Percentiles rank a stretch among this genome's conserved stretches.
Conservation (phyloP, 78 protist species). For the Protostelium mycophagum region DNA sequence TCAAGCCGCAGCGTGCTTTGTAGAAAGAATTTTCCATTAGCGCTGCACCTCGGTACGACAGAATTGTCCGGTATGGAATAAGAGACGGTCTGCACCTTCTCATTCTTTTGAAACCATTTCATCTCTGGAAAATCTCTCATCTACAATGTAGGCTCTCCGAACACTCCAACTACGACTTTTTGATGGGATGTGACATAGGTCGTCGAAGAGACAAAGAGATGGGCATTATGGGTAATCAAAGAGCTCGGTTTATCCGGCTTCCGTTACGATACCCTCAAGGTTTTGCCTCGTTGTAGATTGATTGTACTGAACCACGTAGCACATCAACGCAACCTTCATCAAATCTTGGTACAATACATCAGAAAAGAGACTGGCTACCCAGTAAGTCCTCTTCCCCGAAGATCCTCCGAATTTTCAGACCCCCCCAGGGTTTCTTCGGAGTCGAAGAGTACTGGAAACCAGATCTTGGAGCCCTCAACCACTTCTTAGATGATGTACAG, state of each 20-base stretch:
- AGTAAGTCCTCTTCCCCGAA: too few species aligned
- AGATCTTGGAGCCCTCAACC: not conserved
- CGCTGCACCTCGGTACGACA: too few species aligned
- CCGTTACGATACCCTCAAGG: slow-evolving; percentile 29
- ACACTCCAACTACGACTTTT: slow-evolving; percentile 17
- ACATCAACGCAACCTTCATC: slow-evolving; percentile 6
- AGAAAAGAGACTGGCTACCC: not conserved
- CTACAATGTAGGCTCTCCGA: too few species aligned
- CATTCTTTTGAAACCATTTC: too few species aligned
- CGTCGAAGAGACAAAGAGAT: slow-evolving; percentile 1
- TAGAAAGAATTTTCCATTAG: too few species aligned
- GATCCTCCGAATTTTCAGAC: too few species aligned
- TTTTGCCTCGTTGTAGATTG: too few species aligned
- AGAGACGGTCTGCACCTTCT: too few species aligned
- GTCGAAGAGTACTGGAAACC: slow-evolving; percentile 34
- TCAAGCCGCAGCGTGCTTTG: too few species aligned
- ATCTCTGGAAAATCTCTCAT: too few species aligned
- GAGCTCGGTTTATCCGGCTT: slow-evolving; percentile 10
- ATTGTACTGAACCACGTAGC: too few species aligned
- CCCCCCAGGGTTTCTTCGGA: slow-evolving; percentile 5
- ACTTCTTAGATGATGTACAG: slow-evolving; percentile 4
- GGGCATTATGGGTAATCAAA: not conserved
- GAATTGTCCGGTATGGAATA: too few species aligned
- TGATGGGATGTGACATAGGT: slow-evolving; percentile 28
- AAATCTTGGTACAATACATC: not conserved